Conservation (phyloP, 345 rosid species). For the Rhodomyrtus tomentosa region DNA sequence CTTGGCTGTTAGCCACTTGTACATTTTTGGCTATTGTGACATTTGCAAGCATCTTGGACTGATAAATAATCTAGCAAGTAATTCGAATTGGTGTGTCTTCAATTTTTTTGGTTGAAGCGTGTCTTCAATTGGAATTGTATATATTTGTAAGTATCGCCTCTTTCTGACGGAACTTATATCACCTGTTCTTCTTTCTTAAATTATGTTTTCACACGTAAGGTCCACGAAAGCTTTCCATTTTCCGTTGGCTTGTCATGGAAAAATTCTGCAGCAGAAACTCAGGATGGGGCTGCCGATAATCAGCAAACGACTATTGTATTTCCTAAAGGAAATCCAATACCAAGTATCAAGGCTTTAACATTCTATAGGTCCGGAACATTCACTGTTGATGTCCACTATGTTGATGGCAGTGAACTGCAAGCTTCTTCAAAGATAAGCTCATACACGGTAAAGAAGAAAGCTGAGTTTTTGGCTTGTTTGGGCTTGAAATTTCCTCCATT, state of each 20-base stretch:
- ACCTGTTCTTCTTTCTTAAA: neutral
- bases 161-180: neutral
- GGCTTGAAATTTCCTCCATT: neutral
- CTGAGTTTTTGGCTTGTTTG: neutral
- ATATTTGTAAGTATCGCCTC: neutral
- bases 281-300: conserved; percentile 51
- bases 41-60: neutral
- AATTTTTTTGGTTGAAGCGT: no score
- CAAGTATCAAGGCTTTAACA: conserved; percentile 80
- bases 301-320: conserved; percentile 72
- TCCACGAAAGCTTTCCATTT: conserved; percentile 80
- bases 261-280: conserved; percentile 50
- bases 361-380: conserved; percentile 74
- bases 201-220: conserved; percentile 19
- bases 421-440: conserved; percentile 66
- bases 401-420: conserved; percentile 50
- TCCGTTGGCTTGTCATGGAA: conserved; percentile 75
- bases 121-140: neutral
- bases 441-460: conserved; percentile 38
- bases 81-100: neutral
- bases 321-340: conserved; percentile 77
- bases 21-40: neutral
- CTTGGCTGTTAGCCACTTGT: neutral
- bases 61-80: neutral
- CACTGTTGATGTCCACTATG: conserved; percentile 64